Evolutionary conservation across 176 grass and related monocot species (phyloP), one percentile per base, ranked within the genome.

Genomic region (Aechmea fasciata): DNA sequence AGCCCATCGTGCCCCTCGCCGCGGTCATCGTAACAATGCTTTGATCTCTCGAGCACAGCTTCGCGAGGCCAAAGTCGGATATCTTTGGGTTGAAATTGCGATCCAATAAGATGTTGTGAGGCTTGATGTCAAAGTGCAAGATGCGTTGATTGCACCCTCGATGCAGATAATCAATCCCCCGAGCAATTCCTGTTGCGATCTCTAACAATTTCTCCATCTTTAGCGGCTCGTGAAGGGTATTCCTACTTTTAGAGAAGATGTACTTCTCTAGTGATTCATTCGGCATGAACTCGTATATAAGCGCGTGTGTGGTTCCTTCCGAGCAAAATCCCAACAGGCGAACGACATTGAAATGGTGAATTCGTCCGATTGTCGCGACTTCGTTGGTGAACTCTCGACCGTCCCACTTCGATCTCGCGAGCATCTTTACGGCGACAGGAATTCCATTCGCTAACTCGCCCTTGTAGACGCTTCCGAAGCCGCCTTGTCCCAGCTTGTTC

Each of bases 181-280:
- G 47, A 13, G 66, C 66, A 23, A 69, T 69, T 7, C 66, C 66
- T 11, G 12, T 20, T 1, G 66, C 47, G 13, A 69, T 69, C n/a
- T 23, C 15, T 3, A 19, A n/a, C 47, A 69, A 49, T 11, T 69
- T 69, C 22, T 51, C 7, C 66, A 69, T 22, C 13, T 9, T 20
- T 41, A 69, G 50, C 19, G 48, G 9, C 10, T 11, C 41, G 22
- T 13, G 66, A 3, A 1, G 0, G 14, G n/a, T 20, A 48, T 69
- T 69, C 48, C 13, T 19, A 11, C 19, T 15, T 50, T 11, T 69
- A 1, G 47, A 13, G 66, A 69, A 69, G n/a, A 69, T 69, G 47
- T 11, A 50, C 66, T 69, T 69, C 47, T 69, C 66, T n/a, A 69
- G 19, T n/a, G 66, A 69, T 10, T 69, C 47, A 20, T 69, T 69